phyloP scores from a whole-genome alignment of 2,329 filamentous ascomycete species.

The Neopestalotiopsis sp. region DNA sequence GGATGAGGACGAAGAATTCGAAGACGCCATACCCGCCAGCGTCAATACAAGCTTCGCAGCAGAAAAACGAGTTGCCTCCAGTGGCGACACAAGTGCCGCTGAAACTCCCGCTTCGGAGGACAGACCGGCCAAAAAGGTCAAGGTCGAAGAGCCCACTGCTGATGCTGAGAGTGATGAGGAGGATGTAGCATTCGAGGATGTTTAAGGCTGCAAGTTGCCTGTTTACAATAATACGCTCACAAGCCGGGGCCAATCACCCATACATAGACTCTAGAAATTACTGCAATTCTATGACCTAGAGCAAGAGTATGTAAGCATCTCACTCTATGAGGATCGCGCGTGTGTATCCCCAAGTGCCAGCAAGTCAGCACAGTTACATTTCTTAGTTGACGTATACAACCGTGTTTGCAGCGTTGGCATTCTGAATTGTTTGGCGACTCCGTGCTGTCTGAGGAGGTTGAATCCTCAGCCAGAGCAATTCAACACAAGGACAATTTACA shows the following conservation, averaged over 20 bases:
- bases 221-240: neutral
- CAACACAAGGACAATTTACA: neutral
- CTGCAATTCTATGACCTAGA: no score
- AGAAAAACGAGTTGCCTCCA: conserved; percentile 35
- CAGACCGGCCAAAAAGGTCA: conserved; percentile 55
- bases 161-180: conserved; percentile 42
- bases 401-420: no score
- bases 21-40: conserved; percentile 32
- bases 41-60: conserved; percentile 29
- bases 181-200: conserved; percentile 54
- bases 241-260: neutral
- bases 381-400: no score
- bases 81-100: conserved; percentile 35
- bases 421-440: no score
- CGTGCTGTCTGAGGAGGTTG: no score
- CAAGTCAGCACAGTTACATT: no score
- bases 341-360: no score
- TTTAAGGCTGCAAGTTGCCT: conserved; percentile 24
- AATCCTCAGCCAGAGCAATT: no score
- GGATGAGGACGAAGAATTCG: conserved; percentile 39
- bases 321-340: no score
- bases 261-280: no score
- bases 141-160: conserved; percentile 49
- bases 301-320: no score
- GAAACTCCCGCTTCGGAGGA: conserved; percentile 42